Base-by-base conservation (phyloP, 2,329 filamentous ascomycete genomes). In the Fusarium piperis region DNA sequence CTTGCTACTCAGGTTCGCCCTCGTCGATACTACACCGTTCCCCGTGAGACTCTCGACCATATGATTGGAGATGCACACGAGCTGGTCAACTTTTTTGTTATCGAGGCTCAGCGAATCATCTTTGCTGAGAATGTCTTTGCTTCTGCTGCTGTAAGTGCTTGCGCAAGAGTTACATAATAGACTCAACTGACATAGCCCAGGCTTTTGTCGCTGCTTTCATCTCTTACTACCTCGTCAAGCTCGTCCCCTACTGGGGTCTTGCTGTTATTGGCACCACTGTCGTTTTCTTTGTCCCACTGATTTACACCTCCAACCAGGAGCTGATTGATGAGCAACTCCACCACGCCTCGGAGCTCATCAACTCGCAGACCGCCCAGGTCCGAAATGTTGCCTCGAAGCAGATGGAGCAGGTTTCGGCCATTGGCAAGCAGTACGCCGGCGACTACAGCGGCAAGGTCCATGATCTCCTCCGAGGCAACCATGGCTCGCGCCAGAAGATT, bases 21-120 rank as follows among this genome's bases (percentile, higher is more conserved):
- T 60, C 88, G 86, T 79, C 87, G 87, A 79, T 93, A 93, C 83
- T 91, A 90, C 81, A 91, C 89, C 6, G 81, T 93, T 44, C 87
- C 90, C 11, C 86, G 87, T 72, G 87, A 91, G 74, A 89, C 88
- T 8, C 81, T 92, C 39, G 88, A 92, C 75, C 79, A 82, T 64
- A 73, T 90, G 71, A 87, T 91, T 74, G 89, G 88, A 63, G 91
- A 92, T 72, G 83, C 90, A 41, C 88, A 92, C 77, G 90, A 92
- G 81, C 85, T 93, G 66, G 80, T 91, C 82, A 93, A 93, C 85
- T 93, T 93, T 81, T 90, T 92, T 75, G 85, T 92, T 68, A 91
- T 93, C 64, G 91, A 93, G 83, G 84, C 86, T 57, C 91, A 93
- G 84, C 87, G 90, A 68, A 88, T 93, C 72, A 77, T 92, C 63